Base-by-base conservation (phyloP, 140 eudicot genomes). In the Anethum foeniculum region DNA sequence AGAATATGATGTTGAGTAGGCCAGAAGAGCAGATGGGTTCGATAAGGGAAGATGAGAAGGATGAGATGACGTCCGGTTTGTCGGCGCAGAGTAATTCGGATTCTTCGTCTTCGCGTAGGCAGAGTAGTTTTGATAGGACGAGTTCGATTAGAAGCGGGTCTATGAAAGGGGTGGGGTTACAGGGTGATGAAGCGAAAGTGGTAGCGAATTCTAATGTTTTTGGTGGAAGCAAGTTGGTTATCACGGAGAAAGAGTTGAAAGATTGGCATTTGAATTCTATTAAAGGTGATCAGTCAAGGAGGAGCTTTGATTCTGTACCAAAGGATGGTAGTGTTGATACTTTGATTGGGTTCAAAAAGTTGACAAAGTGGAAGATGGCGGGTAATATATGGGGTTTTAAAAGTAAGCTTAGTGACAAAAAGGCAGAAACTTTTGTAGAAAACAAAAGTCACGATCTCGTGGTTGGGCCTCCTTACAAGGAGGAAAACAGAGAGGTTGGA, bases 191-290 rank as follows among this genome's bases (percentile, higher is more conserved):
- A 25, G 46, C 77, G 58, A 86, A 81, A 75, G 68, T 77, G 41
- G 64, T 79, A 34, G 84, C 87, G 0, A 89, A 86, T 72, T 85
- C 86, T 19, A 89, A 83, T 69, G 80, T 82, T 46, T 86, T 82
- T 46, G 84, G 85, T 65, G 90, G 90, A 54, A 81, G 90, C 56
- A 93, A 91, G 84, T 67, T 95, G 87, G 93, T 95, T 38, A 89
- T 92, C 44, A 92, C 97, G 0, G 98, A 93, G 87, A 96, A 84
- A 81, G 97, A 94, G 78, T 83, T 94, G 90, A 94, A 90, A 83
- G 95, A 90, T 80, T 94, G 97, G 97, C 92, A 82, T 78, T 44
- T 92, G 87, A 90, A 78, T 83, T 86, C 96, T 44, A 69, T 81
- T 69, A 89, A 73, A 81, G 91, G 86, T 82, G 88, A 65, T 34